phyloP scores from a whole-genome alignment of 495 filamentous ascomycete genomes.

The Penicillium arizonense region DNA sequence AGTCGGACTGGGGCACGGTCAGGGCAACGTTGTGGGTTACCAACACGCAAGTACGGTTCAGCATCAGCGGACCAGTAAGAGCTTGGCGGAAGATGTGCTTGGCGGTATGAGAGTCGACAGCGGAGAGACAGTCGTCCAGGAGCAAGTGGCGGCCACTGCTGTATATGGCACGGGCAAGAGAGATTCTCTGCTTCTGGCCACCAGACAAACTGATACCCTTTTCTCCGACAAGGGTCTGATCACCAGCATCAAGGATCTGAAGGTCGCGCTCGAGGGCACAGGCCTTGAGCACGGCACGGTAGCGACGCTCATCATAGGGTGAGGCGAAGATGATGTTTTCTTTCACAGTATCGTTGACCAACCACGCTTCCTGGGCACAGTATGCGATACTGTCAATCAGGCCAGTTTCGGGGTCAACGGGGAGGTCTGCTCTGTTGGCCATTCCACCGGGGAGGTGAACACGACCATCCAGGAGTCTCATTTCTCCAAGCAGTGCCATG shows the following conservation, averaged over 20 bases:
- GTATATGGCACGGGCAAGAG: conserved; percentile 89
- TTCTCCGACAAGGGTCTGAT: conserved; percentile 93
- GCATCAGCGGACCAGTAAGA: conserved; percentile 87
- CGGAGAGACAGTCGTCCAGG: conserved; percentile 93
- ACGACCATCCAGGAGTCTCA: conserved; percentile 79
- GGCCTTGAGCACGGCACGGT: conserved; percentile 82
- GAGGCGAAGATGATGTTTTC: conserved; percentile 95
- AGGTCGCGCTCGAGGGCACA: conserved; percentile 94
- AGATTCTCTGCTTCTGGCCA: conserved; percentile 97
- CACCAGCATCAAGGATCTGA: conserved; percentile 86
- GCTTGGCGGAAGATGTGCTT: conserved; percentile 98
- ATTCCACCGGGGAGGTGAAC: conserved; percentile 79
- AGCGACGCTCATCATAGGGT: conserved; percentile 76
- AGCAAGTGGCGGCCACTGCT: conserved; percentile 87
- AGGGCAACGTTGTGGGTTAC: conserved; percentile 95
- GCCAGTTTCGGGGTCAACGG: conserved; percentile 76
- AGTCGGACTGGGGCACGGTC: conserved; percentile 72
- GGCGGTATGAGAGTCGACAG: conserved; percentile 97
- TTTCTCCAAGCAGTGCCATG: conserved; percentile 96
- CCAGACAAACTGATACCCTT: conserved; percentile 97
- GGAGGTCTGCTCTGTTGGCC: conserved; percentile 78
- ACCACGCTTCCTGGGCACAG: conserved; percentile 97
- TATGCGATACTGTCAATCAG: conserved; percentile 92
- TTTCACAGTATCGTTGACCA: conserved; percentile 93
- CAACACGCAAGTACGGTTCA: conserved; percentile 83